phyloP scores from a whole-genome alignment of 108 stramenopile species.

The Cyclotella atomus region DNA sequence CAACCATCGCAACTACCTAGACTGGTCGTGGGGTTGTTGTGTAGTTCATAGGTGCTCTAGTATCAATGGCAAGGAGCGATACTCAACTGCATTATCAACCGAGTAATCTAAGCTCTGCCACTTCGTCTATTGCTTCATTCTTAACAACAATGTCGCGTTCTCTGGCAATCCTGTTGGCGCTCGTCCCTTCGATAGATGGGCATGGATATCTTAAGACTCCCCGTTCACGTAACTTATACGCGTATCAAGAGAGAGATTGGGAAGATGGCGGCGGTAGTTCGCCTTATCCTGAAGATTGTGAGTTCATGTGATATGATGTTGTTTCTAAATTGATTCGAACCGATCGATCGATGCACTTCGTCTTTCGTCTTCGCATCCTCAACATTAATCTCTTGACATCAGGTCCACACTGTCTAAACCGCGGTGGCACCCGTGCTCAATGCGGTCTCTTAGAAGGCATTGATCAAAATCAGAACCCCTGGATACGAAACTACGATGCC shows the following conservation, averaged over 20 bases:
- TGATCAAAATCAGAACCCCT: not conserved
- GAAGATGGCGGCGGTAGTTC: constrained; percentile 7
- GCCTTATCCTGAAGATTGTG: constrained; percentile 23
- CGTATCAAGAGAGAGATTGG: constrained; percentile 14
- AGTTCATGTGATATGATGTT: not conserved
- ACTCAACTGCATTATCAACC: no score
- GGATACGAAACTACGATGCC: constrained; percentile 47
- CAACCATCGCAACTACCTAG: no score
- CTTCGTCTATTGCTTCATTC: no score
- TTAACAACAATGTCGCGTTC: no score
- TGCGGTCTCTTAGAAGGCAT: constrained; percentile 27
- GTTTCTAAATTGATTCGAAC: not conserved
- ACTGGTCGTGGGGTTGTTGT: no score
- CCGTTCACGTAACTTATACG: not conserved
- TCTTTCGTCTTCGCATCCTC: not conserved
- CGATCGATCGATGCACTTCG: not conserved
- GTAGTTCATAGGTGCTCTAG: no score
- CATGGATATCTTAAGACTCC: constrained; percentile 3
- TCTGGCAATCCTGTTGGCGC: not conserved
- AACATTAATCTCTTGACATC: not conserved
- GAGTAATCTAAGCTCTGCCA: no score
- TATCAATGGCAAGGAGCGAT: no score
- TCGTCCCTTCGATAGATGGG: not conserved
- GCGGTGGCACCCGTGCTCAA: constrained; percentile 32
- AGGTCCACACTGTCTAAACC: constrained; percentile 30